These are phyloP conservation scores for Trypanosoma platydactyli DNA, from an alignment of 208 protist genomes.

Conservation along the genomic window DNA sequence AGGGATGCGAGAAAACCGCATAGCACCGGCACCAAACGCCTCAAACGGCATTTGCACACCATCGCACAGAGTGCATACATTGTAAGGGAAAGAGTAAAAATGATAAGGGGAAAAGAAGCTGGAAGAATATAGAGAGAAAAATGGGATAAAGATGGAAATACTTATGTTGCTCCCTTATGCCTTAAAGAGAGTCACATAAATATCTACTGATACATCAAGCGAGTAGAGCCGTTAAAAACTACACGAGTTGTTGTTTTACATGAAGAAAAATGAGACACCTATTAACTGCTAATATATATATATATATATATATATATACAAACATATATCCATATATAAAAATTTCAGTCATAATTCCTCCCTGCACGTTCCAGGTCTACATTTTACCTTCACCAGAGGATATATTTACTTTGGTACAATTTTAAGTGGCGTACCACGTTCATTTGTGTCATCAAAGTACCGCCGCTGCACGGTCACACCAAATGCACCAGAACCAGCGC, in stretches of 20 bases:
- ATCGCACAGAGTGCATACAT: too few relatives aligned
- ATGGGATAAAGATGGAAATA: background rate
- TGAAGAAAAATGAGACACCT: too few relatives aligned
- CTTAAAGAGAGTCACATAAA: too few relatives aligned
- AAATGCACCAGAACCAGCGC: slow-evolving; percentile 75
- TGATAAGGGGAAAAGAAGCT: background rate
- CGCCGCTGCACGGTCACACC: slow-evolving; percentile 67
- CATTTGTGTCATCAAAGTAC: slow-evolving; percentile 35
- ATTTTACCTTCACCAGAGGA: background rate
- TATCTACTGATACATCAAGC: too few relatives aligned
- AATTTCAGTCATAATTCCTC: background rate
- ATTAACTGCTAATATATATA: too few relatives aligned
- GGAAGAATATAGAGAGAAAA: slow-evolving; percentile 1
- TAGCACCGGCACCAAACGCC: too few relatives aligned
- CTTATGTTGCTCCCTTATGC: too few relatives aligned
- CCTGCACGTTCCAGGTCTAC: too few relatives aligned
- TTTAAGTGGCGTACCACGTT: background rate
- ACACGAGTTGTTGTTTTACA: too few relatives aligned
- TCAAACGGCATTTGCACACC: too few relatives aligned
- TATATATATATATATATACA: background rate
- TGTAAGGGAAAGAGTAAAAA: slow-evolving; percentile 14
- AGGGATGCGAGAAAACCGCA: too few relatives aligned
- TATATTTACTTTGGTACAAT: slow-evolving; percentile 6
- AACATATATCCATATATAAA: background rate
- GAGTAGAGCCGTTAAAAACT: too few relatives aligned